Evolutionary conservation across 2,329 filamentous ascomycete genomes (phyloP), one percentile per base, ranked within the genome.

Genomic region (Neofusicoccum ribis): DNA sequence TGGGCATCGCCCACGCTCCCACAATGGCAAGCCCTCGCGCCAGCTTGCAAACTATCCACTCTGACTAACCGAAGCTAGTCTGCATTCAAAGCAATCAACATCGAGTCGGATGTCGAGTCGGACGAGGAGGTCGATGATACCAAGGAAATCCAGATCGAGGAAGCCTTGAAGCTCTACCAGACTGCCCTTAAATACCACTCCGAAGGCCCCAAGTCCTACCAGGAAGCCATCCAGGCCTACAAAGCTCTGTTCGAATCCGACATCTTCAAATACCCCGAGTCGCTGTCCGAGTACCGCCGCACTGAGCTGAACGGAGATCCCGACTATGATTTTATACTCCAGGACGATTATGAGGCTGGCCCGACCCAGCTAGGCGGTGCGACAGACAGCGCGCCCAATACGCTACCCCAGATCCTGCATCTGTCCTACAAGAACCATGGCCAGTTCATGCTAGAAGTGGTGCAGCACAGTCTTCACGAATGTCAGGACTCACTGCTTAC

Each of bases 361-460:
- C 77, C 77, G 5, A 70, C 84, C 84, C 69, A 80, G 68, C 71
- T 70, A 23, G 85, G 86, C 34, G 86, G 85, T 65, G 86, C 88
- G 58, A 86, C 87, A 56, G 92, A 96, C 69, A 89, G 87, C 34
- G 88, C 88, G 2, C 91, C 89, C 15, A 95, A 90, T 73, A 94
- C 90, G 56, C 81, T 98, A 9, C 89, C 92, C 0, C 93, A 97
- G 73, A 93, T 96, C 11, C 84, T 98, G 20, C 97, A 97, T 72
- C 85, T 99, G 7, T 91, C 94, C 1, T 92, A 96, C 82, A 99
- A 98, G 78, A 99, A 98, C 71, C 89, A 94, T 78, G 95, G 93
- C 47, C 92, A 98, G 73, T 97, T 96, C 73, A 82, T 90, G 65
- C 82, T 99, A n/a, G 94, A 99, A 74, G 82, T 80, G 65, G 86